These are phyloP conservation scores for Candida glaebosa DNA, from an alignment of 805 yeast species.

Conservation along the genomic window DNA sequence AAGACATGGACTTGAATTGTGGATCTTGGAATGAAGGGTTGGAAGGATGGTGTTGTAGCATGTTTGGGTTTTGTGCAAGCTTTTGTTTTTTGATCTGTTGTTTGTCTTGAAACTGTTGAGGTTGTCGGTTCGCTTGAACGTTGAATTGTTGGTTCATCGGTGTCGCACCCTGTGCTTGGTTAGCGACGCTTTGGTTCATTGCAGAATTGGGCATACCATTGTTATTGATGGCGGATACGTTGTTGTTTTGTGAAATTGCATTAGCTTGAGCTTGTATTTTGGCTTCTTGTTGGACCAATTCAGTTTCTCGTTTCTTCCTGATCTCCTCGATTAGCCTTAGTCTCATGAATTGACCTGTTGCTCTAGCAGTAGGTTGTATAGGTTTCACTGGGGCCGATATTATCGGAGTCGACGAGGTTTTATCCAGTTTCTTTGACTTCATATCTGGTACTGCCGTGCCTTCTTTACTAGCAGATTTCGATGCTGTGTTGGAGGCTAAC, in stretches of 20 bases:
- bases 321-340: slow-evolving; percentile 85
- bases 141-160: slow-evolving; percentile 1
- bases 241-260: slow-evolving; percentile 6
- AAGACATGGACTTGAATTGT: slow-evolving; percentile 12
- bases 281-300: slow-evolving; percentile 40
- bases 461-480: slow-evolving; percentile 18
- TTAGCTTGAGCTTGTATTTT: slow-evolving; percentile 35
- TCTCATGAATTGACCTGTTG: slow-evolving; percentile 72
- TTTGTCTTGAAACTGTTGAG: slow-evolving; percentile 2
- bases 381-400: slow-evolving; percentile 10
- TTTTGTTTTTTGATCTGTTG: slow-evolving; percentile 6
- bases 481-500: slow-evolving; percentile 12
- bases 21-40: slow-evolving; percentile 13
- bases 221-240: background rate
- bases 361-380: slow-evolving; percentile 12
- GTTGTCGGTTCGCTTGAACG: background rate
- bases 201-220: slow-evolving; percentile 1
- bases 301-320: slow-evolving; percentile 57
- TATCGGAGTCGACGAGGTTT: slow-evolving; percentile 11
- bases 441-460: slow-evolving; percentile 28
- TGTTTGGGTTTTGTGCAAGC: slow-evolving; percentile 8
- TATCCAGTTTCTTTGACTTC: slow-evolving; percentile 19
- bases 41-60: slow-evolving; percentile 1
- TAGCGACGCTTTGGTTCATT: slow-evolving; percentile 6
- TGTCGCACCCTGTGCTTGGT: slow-evolving; percentile 4